Evolutionary conservation across 2,329 filamentous ascomycete genomes (phyloP).

Genomic region (Alternaria infectoria): DNA sequence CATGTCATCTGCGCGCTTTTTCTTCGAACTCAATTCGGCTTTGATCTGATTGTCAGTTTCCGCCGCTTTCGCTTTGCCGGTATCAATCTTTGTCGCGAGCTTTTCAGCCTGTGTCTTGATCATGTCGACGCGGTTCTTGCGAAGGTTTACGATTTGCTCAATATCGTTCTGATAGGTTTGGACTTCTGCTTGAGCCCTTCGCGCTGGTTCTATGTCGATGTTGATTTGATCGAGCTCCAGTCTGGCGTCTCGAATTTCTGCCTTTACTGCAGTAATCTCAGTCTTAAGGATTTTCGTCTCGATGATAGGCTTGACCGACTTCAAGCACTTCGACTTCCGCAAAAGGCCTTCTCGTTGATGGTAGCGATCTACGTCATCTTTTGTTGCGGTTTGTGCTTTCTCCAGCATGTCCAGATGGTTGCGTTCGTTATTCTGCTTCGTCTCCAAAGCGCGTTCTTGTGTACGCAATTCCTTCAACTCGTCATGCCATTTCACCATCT

Average conservation of each 20-base stretch:
- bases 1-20: constrained; percentile 43
- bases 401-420: constrained; percentile 73
- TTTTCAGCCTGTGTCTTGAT: constrained; percentile 61
- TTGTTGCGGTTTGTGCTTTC: constrained; percentile 73
- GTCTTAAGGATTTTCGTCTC: constrained; percentile 65
- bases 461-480: constrained; percentile 73
- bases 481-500: constrained; percentile 81
- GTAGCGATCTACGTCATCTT: constrained; percentile 82
- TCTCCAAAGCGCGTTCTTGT: constrained; percentile 69
- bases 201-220: constrained; percentile 67
- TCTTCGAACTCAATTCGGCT: constrained; percentile 52
- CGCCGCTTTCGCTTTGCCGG: constrained; percentile 48
- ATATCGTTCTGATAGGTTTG: constrained; percentile 68
- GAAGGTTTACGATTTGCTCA: constrained; percentile 60
- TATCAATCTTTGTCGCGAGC: constrained; percentile 42
- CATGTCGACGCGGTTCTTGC: constrained; percentile 60
- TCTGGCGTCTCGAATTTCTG: constrained; percentile 61
- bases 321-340: constrained; percentile 67
- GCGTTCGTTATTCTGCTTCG: constrained; percentile 63
- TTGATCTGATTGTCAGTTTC: constrained; percentile 51
- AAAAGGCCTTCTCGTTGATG: constrained; percentile 74
- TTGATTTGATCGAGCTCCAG: constrained; percentile 67
- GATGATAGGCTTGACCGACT: constrained; percentile 69
- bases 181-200: constrained; percentile 73
- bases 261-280: constrained; percentile 60